Evolutionary conservation across 2,329 filamentous ascomycete species (phyloP).

Genomic region (Nothophoma quercina): DNA sequence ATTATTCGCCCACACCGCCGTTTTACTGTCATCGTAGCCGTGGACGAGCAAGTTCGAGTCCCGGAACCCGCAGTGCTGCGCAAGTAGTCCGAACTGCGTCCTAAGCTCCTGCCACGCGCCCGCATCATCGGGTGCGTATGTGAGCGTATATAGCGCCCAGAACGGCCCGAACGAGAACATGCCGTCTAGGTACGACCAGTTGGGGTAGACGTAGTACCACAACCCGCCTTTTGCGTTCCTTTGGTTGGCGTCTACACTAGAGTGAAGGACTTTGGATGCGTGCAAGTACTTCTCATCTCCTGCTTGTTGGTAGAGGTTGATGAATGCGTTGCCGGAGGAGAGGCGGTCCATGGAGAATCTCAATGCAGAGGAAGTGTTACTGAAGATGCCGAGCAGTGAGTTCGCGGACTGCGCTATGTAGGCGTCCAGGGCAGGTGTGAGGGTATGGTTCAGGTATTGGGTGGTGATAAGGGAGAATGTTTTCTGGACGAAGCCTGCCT

Average conservation of each 20-base stretch:
- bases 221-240: conserved; percentile 39
- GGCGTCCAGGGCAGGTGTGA: background rate
- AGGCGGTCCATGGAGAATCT: conserved; percentile 40
- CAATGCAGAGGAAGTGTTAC: background rate
- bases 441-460: conserved; percentile 13
- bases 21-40: conserved; percentile 61
- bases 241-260: conserved; percentile 38
- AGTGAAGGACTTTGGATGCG: conserved; percentile 22
- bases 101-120: conserved; percentile 24
- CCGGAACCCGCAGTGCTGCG: conserved; percentile 52
- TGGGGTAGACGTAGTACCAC: conserved; percentile 55
- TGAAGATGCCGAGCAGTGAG: conserved; percentile 1
- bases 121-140: conserved; percentile 8
- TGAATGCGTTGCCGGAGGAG: conserved; percentile 37
- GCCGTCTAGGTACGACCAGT: conserved; percentile 63
- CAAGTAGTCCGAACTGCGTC: conserved; percentile 50
- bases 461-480: conserved; percentile 31
- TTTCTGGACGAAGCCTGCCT: conserved; percentile 47
- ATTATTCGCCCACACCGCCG: conserved; percentile 61
- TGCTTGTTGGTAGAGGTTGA: conserved; percentile 24
- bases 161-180: conserved; percentile 61
- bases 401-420: background rate
- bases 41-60: conserved; percentile 57
- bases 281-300: conserved; percentile 23
- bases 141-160: conserved; percentile 37